phyloP scores from a whole-genome alignment of 108 stramenopile species.

The Cyclotella kingstonii region DNA sequence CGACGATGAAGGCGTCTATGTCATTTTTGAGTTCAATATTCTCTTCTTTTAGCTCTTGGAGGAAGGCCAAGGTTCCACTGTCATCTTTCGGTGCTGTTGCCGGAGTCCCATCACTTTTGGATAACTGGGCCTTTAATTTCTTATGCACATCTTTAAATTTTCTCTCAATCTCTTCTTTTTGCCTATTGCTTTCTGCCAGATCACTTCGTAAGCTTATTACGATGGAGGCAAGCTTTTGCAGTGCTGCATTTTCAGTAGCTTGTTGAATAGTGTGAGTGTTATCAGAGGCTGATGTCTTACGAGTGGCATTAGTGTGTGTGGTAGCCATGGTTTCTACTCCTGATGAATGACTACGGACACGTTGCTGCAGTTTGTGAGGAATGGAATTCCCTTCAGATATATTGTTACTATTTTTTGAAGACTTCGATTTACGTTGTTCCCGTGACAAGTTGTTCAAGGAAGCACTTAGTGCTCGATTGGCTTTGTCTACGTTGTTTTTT shows the following conservation, averaged over 20 bases:
- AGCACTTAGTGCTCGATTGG: too few species aligned
- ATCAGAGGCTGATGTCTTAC: not conserved
- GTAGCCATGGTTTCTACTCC: not conserved
- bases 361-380: too few species aligned
- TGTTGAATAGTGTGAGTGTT: not conserved
- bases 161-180: constrained; percentile 24
- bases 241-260: constrained; percentile 25
- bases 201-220: constrained; percentile 33
- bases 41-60: constrained; percentile 14
- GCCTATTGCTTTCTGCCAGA: constrained; percentile 7
- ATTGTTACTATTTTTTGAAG: too few species aligned
- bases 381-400: too few species aligned
- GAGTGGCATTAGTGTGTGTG: not conserved
- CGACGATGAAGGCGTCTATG: constrained; percentile 37
- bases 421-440: too few species aligned
- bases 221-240: constrained; percentile 41
- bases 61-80: not conserved
- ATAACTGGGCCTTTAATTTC: not conserved
- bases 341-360: not conserved
- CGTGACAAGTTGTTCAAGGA: too few species aligned
- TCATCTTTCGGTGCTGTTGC: not conserved
- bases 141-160: constrained; percentile 10
- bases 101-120: not conserved
- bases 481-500: too few species aligned
- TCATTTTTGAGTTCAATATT: constrained; percentile 26